Evolutionary conservation across 257 asterid species (phyloP), one percentile per base, ranked within the genome.

Genomic region (Solanum tarijense): DNA sequence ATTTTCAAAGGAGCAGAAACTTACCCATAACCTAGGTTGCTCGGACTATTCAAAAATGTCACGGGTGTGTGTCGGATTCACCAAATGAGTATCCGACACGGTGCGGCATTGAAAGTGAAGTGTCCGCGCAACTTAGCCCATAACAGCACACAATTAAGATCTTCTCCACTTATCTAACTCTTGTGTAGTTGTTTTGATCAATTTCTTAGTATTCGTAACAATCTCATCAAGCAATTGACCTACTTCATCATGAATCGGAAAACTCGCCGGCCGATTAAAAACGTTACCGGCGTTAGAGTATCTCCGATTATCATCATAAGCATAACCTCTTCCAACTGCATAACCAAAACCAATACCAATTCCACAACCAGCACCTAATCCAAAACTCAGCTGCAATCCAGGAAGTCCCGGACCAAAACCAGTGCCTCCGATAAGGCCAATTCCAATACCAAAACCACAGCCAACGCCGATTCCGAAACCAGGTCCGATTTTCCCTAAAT

Each of bases 281-380:
- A 87, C 32, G 62, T 83, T 90, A 87, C 90, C 93, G 29, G 92
- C 88, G 83, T 95, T 96, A n/a, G 98, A 91, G 90, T 94, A 91
- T 88, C 86, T 91, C 46, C 95, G 94, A 29, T 36, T 83, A 81
- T 92, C 93, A 86, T 94, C 98, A 73, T 94, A 94, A 38, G 95
- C 98, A 89, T 94, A 84, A 78, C 99, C 99, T 85, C 88, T 92
- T 6, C 98, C 99, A 60, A 94, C 71, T 38, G 98, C 99, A 60
- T 96, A 96, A 20, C 98, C 99, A 74, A 95, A 96, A 60, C 99
- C 98, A 84, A 95, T 20, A 11, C 99, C 99, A 84, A 95, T 83
- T 68, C 98, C 98, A 91, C 98, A 96, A 20, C 99, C 98, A 69
- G 94, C 98, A 86, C 99, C 98, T 12, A 95, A 23, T 62, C 98